phyloP scores from a whole-genome alignment of 768 basidiomycete genomes.

The Pleurotus pulmonarius region DNA sequence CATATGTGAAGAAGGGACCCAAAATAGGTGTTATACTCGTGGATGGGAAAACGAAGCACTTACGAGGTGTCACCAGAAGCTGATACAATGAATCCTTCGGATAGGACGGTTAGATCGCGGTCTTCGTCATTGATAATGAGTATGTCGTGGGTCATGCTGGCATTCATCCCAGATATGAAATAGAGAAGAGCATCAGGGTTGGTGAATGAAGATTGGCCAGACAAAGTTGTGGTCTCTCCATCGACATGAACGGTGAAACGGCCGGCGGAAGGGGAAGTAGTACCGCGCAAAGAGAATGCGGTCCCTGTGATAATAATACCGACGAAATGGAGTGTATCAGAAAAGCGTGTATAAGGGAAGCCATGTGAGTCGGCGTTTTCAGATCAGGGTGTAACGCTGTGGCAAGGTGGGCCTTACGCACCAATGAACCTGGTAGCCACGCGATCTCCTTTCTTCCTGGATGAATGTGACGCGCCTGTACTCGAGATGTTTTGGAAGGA shows the following conservation, averaged over 20 bases:
- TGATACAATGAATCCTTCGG: conserved; percentile 47
- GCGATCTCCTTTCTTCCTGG: conserved; percentile 41
- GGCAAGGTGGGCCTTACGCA: conserved; percentile 21
- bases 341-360: background rate
- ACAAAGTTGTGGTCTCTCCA: conserved; percentile 39
- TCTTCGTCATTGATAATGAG: conserved; percentile 55
- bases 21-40: too few species aligned
- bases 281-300: conserved; percentile 56
- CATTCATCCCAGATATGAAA: conserved; percentile 58
- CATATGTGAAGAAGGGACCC: background rate
- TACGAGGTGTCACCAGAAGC: background rate
- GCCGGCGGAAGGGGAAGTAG: conserved; percentile 54
- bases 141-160: conserved; percentile 43
- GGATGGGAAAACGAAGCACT: background rate
- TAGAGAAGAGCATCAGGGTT: conserved; percentile 55
- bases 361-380: background rate
- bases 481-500: conserved; percentile 24
- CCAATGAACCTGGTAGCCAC: conserved; percentile 43
- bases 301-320: conserved; percentile 39
- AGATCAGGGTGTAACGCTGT: background rate
- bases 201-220: conserved; percentile 50
- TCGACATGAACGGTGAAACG: conserved; percentile 50
- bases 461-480: conserved; percentile 17
- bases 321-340: background rate
- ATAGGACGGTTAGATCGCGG: conserved; percentile 41